A percentile compares a stretch with the other conserved stretches of the same genome.
These are phyloP conservation scores for Penicillium sp. DNA, from an alignment of 2,329 filamentous ascomycete species.

Conservation along the genomic window DNA sequence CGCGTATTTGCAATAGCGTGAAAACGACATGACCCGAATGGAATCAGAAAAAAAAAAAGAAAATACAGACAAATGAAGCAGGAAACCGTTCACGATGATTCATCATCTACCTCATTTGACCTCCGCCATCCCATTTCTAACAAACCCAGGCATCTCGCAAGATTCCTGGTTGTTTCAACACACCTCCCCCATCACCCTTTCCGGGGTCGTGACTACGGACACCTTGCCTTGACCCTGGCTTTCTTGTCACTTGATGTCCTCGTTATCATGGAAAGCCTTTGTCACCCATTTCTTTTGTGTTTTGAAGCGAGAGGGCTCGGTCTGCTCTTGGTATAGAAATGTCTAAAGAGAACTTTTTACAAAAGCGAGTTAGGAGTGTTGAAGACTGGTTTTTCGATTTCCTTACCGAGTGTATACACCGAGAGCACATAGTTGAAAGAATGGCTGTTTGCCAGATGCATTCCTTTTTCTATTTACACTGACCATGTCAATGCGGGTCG, in stretches of 20 bases:
- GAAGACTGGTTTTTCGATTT: constrained; percentile 12
- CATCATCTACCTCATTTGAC: neutral
- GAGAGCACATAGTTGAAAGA: constrained; percentile 16
- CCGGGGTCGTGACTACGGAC: constrained; percentile 7
- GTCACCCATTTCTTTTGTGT: constrained; percentile 11
- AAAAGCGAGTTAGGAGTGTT: constrained; percentile 20
- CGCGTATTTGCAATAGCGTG: constrained; percentile 5
- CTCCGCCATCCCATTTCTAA: neutral
- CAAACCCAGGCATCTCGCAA: neutral
- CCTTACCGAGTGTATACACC: constrained; percentile 13
- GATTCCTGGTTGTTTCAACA: constrained; percentile 7
- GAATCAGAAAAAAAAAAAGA: constrained; percentile 7
- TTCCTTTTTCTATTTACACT: too few species aligned
- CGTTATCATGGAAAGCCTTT: constrained; percentile 21
- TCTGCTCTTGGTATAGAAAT: constrained; percentile 16
- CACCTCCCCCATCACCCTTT: constrained; percentile 14
- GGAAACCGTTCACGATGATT: neutral
- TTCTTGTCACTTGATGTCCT: constrained; percentile 13
- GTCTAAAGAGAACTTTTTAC: constrained; percentile 6
- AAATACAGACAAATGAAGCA: neutral
- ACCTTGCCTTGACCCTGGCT: constrained; percentile 6
- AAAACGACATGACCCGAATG: constrained; percentile 1
- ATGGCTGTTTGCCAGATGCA: constrained; percentile 2
- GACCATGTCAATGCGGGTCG: neutral
- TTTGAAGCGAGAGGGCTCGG: constrained; percentile 10